A percentile compares a stretch with the other conserved stretches of the same genome.
phyloP scores from a whole-genome alignment of 2,329 filamentous ascomycete genomes.

The Trichoderma sp. region DNA sequence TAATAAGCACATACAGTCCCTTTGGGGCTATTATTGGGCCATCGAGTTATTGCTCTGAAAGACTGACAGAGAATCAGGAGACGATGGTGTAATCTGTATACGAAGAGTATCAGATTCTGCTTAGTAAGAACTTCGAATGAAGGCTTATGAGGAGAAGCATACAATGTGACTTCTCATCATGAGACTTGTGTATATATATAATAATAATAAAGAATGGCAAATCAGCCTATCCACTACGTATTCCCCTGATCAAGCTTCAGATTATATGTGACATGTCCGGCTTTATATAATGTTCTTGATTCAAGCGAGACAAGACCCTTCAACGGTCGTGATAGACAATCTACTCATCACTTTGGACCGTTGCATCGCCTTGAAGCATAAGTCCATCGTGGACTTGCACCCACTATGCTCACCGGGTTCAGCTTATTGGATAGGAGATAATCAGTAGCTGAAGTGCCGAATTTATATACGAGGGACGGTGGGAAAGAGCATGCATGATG shows the following conservation, averaged over 20 bases:
- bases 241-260: neutral
- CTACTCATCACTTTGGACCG: neutral
- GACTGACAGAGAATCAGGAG: neutral
- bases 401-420: neutral
- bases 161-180: neutral
- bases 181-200: neutral
- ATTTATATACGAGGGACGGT: neutral
- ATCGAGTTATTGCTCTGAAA: neutral
- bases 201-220: neutral
- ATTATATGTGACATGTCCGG: neutral
- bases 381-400: fast-evolving
- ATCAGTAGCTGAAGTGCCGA: neutral
- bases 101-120: neutral
- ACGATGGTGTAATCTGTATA: neutral
- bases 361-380: neutral
- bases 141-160: neutral
- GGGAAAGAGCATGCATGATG: neutral
- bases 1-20: neutral
- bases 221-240: neutral
- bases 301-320: neutral
- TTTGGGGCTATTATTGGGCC: neutral
- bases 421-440: neutral
- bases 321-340: neutral
- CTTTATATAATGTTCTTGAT: neutral
- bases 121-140: neutral